Conservation (phyloP, 306 rosid species). For the Ormosia emarginata region DNA sequence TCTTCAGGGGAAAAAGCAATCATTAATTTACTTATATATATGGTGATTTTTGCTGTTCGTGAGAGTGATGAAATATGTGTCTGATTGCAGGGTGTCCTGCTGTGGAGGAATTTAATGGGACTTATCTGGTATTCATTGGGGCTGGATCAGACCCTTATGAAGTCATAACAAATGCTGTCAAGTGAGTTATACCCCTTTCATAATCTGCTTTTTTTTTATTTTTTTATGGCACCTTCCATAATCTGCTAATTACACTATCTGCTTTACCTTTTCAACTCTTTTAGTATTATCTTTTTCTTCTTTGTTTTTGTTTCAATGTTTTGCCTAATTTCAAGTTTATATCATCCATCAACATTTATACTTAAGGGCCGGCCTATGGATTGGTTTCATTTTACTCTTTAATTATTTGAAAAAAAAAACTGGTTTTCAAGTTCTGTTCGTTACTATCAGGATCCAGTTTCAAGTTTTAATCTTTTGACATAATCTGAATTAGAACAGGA, state of each 20-base stretch:
- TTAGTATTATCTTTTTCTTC: neutral
- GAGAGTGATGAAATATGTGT: neutral
- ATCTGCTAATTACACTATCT: neutral
- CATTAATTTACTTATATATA: neutral
- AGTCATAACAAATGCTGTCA: constrained; percentile 73
- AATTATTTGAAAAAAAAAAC: neutral
- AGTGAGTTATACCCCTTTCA: constrained; percentile 42
- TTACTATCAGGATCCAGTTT: neutral
- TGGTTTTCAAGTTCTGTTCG: neutral
- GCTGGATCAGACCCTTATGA: constrained; percentile 89
- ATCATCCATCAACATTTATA: neutral
- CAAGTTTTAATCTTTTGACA: neutral
- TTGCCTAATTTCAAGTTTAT: neutral
- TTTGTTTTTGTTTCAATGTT: neutral
- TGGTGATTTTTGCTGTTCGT: neutral
- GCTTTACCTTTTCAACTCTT: neutral
- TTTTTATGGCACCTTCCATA: no score
- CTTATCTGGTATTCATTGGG: constrained; percentile 69
- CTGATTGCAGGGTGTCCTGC: constrained; percentile 69
- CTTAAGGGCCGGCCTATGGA: neutral
- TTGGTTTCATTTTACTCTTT: neutral
- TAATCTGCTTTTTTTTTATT: no score
- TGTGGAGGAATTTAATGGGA: constrained; percentile 78
- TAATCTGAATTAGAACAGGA: neutral
- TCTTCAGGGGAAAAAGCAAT: neutral